Evolutionary conservation across 176 grass and related monocot genomes (phyloP), one percentile per base, ranked within the genome.

Genomic region (Ensete glaucum): DNA sequence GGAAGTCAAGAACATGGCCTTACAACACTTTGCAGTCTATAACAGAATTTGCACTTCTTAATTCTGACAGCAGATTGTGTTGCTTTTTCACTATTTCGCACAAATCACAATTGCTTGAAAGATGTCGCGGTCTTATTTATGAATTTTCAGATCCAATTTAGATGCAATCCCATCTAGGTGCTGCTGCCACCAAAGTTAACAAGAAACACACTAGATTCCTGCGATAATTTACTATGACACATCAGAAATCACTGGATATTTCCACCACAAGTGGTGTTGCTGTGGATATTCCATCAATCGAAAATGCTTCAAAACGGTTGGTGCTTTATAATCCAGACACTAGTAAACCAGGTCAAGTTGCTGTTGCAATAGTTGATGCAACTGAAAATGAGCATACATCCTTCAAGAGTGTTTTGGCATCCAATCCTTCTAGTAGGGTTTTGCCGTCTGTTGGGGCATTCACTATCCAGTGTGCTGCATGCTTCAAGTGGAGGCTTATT

Each of bases 401-500:
- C 17, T 57, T 12, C 4, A 4, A 1, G 10, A 57, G 9, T 20
- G 51, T 48, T 15, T n/a, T 17, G 49, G 20, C 54, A 53, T 15
- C 56, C 54, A 50, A 59, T 50, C 15, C 9, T 72, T 19, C 29
- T 77, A 63, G 71, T 73, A 54, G 76, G 25, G 65, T 74, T 75
- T 72, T 84, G 56, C 87, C 89, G 50, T 82, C 83, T 53, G 84
- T 96, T 55, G 82, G 56, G 24, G 72, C 74, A 52, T 96, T 91
- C 75, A 65, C 75, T 14, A 84, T 81, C 60, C 88, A 96, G 67
- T 96, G 92, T 77, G 88, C 88, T 29, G 67, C 80, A 50, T 96
- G 92, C 66, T 50, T 63, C 52, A 91, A 96, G 78, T 96, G 84
- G 86, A 79, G 92, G 54, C 34, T 91, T 50, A 64, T 91, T 75